phyloP scores from a whole-genome alignment of 306 rosid species.

The Trichosanthes cucumerina region DNA sequence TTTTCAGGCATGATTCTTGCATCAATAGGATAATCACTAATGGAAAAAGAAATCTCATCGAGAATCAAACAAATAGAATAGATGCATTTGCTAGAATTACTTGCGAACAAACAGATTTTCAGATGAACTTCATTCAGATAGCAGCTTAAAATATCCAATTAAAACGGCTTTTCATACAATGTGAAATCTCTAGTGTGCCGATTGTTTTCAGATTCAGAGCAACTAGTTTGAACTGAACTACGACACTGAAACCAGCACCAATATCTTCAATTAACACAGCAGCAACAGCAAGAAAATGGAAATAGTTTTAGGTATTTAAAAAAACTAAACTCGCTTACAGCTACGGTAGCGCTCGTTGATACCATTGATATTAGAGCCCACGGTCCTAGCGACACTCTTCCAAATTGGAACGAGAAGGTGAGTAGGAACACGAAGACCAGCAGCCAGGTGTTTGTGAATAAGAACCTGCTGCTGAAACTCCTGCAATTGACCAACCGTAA shows the following conservation, averaged over 20 bases:
- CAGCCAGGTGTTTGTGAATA: conserved; percentile 40
- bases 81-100: neutral
- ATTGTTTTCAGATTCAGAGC: neutral
- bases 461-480: conserved; percentile 54
- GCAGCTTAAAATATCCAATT: neutral
- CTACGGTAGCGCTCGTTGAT: conserved; percentile 26
- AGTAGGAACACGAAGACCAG: conserved; percentile 41
- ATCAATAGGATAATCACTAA: neutral
- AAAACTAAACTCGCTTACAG: conserved; percentile 23
- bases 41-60: neutral
- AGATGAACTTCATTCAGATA: neutral
- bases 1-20: neutral
- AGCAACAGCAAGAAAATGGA: neutral
- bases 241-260: neutral
- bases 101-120: neutral
- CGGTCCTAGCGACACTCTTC: conserved; percentile 21
- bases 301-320: neutral
- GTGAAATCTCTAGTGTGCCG: neutral
- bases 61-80: neutral
- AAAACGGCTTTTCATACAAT: neutral
- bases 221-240: neutral
- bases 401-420: conserved; percentile 36
- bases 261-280: neutral
- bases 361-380: conserved; percentile 11
- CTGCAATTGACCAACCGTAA: conserved; percentile 42